phyloP scores from a whole-genome alignment of 2,329 filamentous ascomycete species.

The Fusarium metavorans region DNA sequence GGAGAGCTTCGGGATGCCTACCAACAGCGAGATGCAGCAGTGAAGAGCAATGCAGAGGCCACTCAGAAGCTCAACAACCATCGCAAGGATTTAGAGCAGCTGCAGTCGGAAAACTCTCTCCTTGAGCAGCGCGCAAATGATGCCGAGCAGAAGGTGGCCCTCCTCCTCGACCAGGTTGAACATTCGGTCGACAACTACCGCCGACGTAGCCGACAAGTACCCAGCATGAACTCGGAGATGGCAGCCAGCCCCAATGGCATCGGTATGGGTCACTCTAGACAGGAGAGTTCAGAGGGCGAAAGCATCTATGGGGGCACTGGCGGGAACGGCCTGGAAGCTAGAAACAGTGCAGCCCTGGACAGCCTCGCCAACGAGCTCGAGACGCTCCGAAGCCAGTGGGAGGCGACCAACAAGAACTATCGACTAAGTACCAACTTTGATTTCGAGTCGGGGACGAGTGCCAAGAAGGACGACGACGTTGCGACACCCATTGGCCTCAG shows the following conservation, averaged over 20 bases:
- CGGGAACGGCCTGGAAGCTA: conserved; percentile 53
- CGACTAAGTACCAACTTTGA: conserved; percentile 91
- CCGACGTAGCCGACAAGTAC: conserved; percentile 74
- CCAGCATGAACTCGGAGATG: conserved; percentile 64
- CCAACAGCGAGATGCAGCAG: conserved; percentile 76
- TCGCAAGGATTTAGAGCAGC: conserved; percentile 79
- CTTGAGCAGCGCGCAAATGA: conserved; percentile 88
- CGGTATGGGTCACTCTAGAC: conserved; percentile 58
- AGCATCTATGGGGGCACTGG: conserved; percentile 70
- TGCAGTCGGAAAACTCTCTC: conserved; percentile 83
- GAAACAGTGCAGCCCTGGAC: conserved; percentile 80
- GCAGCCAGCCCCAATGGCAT: conserved; percentile 50
- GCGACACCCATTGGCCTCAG: conserved; percentile 64
- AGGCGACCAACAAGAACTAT: conserved; percentile 95
- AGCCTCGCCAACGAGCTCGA: conserved; percentile 93
- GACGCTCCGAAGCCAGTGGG: conserved; percentile 90
- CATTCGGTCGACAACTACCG: conserved; percentile 94
- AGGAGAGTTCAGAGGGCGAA: conserved; percentile 70
- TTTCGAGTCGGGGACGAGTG: conserved; percentile 69
- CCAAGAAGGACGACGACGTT: conserved; percentile 60
- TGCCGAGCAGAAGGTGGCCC: conserved; percentile 91
- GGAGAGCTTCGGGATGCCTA: conserved; percentile 75
- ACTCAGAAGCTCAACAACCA: conserved; percentile 69
- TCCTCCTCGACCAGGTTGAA: conserved; percentile 94
- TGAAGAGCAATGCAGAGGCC: conserved; percentile 65